Evolutionary conservation across 1,284 basidiomycete species (phyloP).

Genomic region (Afroboletus lepidellus): DNA sequence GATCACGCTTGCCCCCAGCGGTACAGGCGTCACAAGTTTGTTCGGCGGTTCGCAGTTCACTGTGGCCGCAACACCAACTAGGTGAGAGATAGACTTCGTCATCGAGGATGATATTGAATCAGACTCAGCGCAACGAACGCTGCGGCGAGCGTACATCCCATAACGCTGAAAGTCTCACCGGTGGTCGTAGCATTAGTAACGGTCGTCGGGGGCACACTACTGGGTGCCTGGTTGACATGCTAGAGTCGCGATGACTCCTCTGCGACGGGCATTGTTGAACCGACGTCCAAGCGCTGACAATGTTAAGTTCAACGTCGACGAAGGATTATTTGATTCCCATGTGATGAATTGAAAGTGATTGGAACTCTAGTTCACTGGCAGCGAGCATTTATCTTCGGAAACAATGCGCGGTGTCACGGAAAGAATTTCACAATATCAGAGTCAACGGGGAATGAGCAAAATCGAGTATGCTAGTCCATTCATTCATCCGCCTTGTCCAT

Average conservation of each 20-base stretch:
- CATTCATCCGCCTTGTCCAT: conserved; percentile 42
- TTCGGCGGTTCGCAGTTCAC: conserved; percentile 41
- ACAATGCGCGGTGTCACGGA: not conserved
- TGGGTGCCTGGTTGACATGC: conserved; percentile 21
- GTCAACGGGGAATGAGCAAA: not conserved
- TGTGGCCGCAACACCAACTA: conserved; percentile 14
- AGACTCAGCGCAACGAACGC: conserved; percentile 13
- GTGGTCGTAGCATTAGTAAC: conserved; percentile 22
- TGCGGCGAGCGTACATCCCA: conserved; percentile 5
- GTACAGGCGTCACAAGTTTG: conserved; percentile 36
- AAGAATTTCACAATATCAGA: not conserved
- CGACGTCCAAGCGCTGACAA: not conserved
- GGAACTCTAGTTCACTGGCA: not conserved
- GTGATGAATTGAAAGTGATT: not conserved
- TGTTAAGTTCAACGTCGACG: not conserved
- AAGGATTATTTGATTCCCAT: conserved; percentile 10
- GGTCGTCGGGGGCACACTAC: conserved; percentile 38
- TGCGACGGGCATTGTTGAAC: not conserved
- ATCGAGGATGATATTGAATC: not conserved
- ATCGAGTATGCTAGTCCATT: conserved; percentile 5
- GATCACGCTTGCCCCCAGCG: conserved; percentile 49
- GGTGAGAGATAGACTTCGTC: conserved; percentile 9
- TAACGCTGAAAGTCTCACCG: conserved; percentile 5
- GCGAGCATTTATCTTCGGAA: not conserved
- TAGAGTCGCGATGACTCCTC: conserved; percentile 25